Base-by-base conservation (phyloP, 2,329 filamentous ascomycete genomes). In the Cladosporium cucumerinum region DNA sequence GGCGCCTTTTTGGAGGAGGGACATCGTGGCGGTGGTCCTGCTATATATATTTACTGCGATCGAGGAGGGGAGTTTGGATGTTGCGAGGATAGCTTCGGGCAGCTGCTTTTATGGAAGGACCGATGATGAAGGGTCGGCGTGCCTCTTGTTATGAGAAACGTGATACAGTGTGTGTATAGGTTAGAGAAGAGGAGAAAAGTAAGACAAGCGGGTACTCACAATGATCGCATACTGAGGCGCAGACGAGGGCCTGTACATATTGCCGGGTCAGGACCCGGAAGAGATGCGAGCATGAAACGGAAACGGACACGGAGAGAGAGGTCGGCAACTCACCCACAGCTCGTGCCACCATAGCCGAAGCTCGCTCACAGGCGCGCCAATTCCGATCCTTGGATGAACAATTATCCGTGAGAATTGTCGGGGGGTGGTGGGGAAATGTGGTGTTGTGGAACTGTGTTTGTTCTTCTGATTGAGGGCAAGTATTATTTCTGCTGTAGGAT, bases 1-100 rank as follows among this genome's bases (percentile, higher is more conserved):
- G 68, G 94, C 82, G 73, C 92, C 92, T 74, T 66, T 66, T 63
- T 79, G 78, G 6, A 80, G 68, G 70, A 79, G 77, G 66, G 28
- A 32, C 28, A 32, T 30, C 21, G n/a, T 54, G 26, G 26, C 30
- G 51, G 23, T 28, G 23, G 23, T 25, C 11, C n/a, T n/a, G n/a
- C n/a, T n/a, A n/a, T n/a, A n/a, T n/a, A n/a, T 48, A 1, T n/a
- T 48, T 23, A 3, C 10, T 49, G 21, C 28, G 6, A 30, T 8
- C 8, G 4, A 7, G 6, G 28, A 30, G 28, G 28, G 28, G 28
- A 30, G 6, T 30, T 5, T 30, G 28, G 4, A 30, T 30, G 6
- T 8, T 5, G 28, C 6, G 28, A 30, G 8, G 28, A 46, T 54
- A 54, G 51, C 51, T 54, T 32, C 16, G 51, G 32, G 25, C 23